Base-by-base conservation (phyloP, 495 filamentous ascomycete genomes). In the Talaromyces borbonicus region DNA sequence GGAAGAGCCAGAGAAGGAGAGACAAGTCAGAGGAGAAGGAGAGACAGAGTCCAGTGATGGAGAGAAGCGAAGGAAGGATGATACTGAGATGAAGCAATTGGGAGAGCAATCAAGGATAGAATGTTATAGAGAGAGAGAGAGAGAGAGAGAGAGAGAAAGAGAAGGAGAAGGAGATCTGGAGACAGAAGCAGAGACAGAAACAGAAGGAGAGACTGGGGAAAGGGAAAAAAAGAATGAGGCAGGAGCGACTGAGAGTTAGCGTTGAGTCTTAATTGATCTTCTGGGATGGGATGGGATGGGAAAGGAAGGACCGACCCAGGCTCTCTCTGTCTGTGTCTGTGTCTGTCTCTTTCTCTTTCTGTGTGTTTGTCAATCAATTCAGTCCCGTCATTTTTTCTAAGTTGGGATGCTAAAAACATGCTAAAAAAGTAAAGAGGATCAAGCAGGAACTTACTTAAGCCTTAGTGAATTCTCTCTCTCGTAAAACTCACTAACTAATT, bases 1-100 rank as follows among this genome's bases (percentile, higher is more conserved):
- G 8, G 38, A n/a, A 26, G 22, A 38, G 16, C 15, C 20, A 23
- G 37, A n/a, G 30, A 16, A 18, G 29, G 40, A 49, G 48, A 25
- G 40, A 37, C 14, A 40, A 0, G 25, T n/a, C 25, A 26, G 39
- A 6, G 11, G 16, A 44, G 22, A 49, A 20, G 45, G 16, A 45
- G 22, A 12, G 31, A 45, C n/a, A 24, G 41, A 36, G 20, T 25
- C 29, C n/a, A n/a, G n/a, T n/a, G n/a, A 20, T 41, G 35, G 35
- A 42, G 46, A 40, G 35, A 47, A 49, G 43, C n/a, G 40, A 49
- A 46, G 31, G 42, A 23, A 16, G 33, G 32, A n/a, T 18, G 22
- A 42, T 19, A 20, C 24, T 22, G 32, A 41, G 33, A 16, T 19
- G 29, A 27, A 8, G 42, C 30, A n/a, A 32, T 11, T 38, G 40